Evolutionary conservation across 148 eudicot genomes (phyloP), one percentile per base, ranked within the genome.

Genomic region (Rhododendron ovatum): DNA sequence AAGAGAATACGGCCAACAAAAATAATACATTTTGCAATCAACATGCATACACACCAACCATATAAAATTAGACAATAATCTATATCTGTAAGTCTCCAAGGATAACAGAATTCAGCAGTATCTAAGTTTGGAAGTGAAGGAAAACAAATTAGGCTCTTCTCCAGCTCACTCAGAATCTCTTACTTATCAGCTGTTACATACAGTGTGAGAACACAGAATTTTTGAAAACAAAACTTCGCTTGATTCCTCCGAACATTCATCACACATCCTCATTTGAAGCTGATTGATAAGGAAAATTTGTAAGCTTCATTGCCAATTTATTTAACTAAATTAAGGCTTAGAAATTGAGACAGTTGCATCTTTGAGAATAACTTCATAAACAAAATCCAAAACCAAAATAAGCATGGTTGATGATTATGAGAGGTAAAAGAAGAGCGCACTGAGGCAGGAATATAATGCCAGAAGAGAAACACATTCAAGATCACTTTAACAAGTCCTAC

Each of bases 251-350:
- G 76, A 75, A 87, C 91, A 75, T 75, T 75, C 79, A 75, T 93
- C 94, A 94, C 94, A 92, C 92, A 89, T 93, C 98, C 88, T 93
- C 98, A 91, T 89, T 93, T 91, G 88, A 89, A 91, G 88, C 93
- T 92, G 94, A 90, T 91, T 84, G 86, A 90, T 85, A 83, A 87
- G 11, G 78, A 74, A 85, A 85, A 63, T 86, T 69, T 86, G 89
- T 89, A 89, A 90, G 87, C 84, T 87, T 65, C 82, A 87, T 80
- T 47, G 28, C 67, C 67, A 51, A 85, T 84, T 26, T 55, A 7
- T 22, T 50, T 6, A 28, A 18, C 30, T 24, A 39, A 35, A 30
- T 3, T 2, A 83, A 18, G 76, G 71, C 80, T 57, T 65, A 5
- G 7, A 11, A 17, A 73, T 61, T 77, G 45, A 10, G 39, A n/a